These are phyloP conservation scores for Aureobasidium leucospermi DNA, from an alignment of 2,329 filamentous ascomycete genomes.

Conservation along the genomic window DNA sequence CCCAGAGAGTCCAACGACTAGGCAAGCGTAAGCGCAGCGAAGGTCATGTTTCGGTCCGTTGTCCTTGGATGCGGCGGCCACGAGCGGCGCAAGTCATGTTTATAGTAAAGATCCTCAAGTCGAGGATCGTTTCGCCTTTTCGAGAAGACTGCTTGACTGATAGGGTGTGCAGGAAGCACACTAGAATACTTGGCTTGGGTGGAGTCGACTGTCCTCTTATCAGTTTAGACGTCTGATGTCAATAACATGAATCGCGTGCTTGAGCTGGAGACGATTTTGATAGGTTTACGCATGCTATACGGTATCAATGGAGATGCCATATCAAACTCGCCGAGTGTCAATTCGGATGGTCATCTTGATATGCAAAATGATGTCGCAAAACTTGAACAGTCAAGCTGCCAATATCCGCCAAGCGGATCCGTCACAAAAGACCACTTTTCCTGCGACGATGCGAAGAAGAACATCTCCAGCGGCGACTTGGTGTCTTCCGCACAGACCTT, in stretches of 20 bases:
- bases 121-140: neutral
- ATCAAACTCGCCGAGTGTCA: too few species aligned
- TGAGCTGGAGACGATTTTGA: neutral
- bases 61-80: neutral
- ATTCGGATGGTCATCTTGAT: neutral
- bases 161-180: neutral
- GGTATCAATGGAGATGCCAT: too few species aligned
- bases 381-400: neutral
- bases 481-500: neutral
- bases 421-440: neutral
- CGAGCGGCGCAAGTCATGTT: neutral
- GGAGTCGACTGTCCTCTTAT: neutral
- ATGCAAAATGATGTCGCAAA: too few species aligned
- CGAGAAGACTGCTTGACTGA: neutral
- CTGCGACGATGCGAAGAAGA: neutral
- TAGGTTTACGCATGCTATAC: too few species aligned
- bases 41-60: neutral
- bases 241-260: neutral
- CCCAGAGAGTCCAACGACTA: neutral
- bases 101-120: neutral
- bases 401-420: neutral
- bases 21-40: neutral
- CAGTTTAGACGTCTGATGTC: neutral
- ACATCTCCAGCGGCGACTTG: neutral
- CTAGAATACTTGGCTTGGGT: neutral